Percentiles rank a stretch among this genome's conserved stretches.
Evolutionary conservation across 2,329 filamentous ascomycete species (phyloP).

Genomic region (Parastagonospora nodorum): DNA sequence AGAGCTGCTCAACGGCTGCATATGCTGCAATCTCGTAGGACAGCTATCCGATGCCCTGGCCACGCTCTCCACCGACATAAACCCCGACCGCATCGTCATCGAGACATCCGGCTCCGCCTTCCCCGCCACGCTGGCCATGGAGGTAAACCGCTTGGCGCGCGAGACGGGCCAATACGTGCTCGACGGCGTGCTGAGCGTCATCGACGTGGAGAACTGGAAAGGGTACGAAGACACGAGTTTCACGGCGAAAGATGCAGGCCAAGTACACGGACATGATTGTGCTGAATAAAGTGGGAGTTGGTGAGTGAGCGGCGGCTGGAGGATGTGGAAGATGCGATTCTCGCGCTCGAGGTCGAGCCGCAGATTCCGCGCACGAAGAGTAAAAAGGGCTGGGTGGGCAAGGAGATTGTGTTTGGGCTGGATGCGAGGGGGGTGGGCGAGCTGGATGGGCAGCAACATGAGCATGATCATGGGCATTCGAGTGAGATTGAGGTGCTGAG

Average conservation of each 20-base stretch:
- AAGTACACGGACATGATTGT: constrained; percentile 88
- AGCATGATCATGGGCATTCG: constrained; percentile 68
- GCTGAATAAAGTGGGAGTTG: constrained; percentile 91
- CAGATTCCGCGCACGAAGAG: constrained; percentile 81
- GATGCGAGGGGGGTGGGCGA: constrained; percentile 75
- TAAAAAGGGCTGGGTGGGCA: constrained; percentile 76
- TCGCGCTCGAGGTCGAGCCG: constrained; percentile 78
- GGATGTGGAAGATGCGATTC: constrained; percentile 75
- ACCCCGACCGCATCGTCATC: constrained; percentile 85
- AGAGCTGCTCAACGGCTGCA: constrained; percentile 94
- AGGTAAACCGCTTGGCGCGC: constrained; percentile 79
- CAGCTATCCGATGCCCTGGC: constrained; percentile 81
- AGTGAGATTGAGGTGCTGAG: constrained; percentile 90
- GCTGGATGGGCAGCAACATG: constrained; percentile 49
- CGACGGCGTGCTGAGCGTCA: constrained; percentile 86
- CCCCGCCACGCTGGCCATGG: constrained; percentile 87
- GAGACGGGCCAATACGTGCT: constrained; percentile 73
- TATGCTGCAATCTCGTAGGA: constrained; percentile 98
- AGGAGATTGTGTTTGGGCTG: constrained; percentile 82
- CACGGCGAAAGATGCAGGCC: constrained; percentile 86
- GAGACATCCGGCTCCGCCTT: constrained; percentile 86
- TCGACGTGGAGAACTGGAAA: constrained; percentile 94
- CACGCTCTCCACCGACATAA: constrained; percentile 66
- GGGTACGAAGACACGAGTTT: constrained; percentile 91
- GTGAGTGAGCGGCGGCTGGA: constrained; percentile 77